phyloP scores from a whole-genome alignment of 768 basidiomycete genomes.

The Tricholoma saponaceum region DNA sequence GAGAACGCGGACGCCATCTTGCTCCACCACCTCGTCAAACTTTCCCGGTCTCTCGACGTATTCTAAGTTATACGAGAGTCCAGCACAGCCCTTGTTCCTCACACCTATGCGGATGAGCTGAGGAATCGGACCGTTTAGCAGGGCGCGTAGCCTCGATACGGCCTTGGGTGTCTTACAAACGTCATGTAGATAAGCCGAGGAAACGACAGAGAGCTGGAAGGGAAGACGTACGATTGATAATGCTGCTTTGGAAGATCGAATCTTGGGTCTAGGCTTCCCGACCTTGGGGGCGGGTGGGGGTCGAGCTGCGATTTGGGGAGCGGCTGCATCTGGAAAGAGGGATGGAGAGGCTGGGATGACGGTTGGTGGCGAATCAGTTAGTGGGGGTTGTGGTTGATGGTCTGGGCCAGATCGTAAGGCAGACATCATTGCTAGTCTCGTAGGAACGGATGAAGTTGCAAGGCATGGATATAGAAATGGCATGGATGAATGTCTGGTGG shows the following conservation, averaged over 20 bases:
- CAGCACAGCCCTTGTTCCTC: slow-evolving; percentile 96
- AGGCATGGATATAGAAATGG: slow-evolving; percentile 29
- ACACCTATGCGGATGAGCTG: slow-evolving; percentile 94
- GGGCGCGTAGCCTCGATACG: slow-evolving; percentile 62
- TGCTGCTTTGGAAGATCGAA: slow-evolving; percentile 74
- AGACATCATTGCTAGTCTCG: slow-evolving; percentile 66
- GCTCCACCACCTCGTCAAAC: slow-evolving; percentile 96
- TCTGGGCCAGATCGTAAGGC: slow-evolving; percentile 42
- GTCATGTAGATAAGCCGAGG: slow-evolving; percentile 5
- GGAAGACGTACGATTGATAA: slow-evolving; percentile 57
- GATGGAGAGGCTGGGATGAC: slow-evolving; percentile 42
- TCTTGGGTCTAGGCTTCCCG: slow-evolving; percentile 58
- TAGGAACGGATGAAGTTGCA: slow-evolving; percentile 29
- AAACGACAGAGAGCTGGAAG: not conserved
- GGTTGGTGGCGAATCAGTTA: slow-evolving; percentile 48
- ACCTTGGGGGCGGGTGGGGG: slow-evolving; percentile 67
- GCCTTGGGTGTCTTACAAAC: slow-evolving; percentile 70
- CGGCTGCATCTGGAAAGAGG: slow-evolving; percentile 55
- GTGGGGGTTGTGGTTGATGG: slow-evolving; percentile 19
- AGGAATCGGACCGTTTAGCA: slow-evolving; percentile 80
- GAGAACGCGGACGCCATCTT: slow-evolving; percentile 90
- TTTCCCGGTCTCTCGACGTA: slow-evolving; percentile 87
- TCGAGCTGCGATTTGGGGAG: slow-evolving; percentile 68
- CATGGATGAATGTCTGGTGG: slow-evolving; percentile 25
- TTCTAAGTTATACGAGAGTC: slow-evolving; percentile 82